Evolutionary conservation across 805 yeast genomes (phyloP), one percentile per base, ranked within the genome.

Genomic region (Jamesozyma spencerorum): DNA sequence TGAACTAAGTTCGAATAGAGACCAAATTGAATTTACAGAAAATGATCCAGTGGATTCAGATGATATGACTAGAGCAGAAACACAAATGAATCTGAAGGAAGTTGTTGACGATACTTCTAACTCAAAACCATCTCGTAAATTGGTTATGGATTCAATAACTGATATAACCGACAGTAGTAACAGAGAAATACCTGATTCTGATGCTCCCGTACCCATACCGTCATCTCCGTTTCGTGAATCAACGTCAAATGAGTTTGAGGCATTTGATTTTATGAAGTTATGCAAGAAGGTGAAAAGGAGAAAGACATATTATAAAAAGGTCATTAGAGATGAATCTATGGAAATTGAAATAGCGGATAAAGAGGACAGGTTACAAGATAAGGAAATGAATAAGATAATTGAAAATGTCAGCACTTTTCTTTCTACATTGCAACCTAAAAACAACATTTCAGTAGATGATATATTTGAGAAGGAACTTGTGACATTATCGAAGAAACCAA

Each of bases 261-360:
- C 51, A 2, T 55, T 55, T 38, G 55, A 52, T 26, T 46, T 58
- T 34, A 30, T 57, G n/a, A 51, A 52, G 34, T 43, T 44, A 17
- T 34, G 40, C 17, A 40, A 44, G n/a, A 36, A 32, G 12, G 40
- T 29, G 2, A 50, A 42, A 18, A 44, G 36, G 30, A 49, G 50
- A 31, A 53, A 42, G 36, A 55, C 40, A 20, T 47, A 20, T 22
- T 14, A 32, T 46, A 36, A 31, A 20, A 39, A 37, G 15, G 31
- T 30, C n/a, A 18, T 31, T 10, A 26, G 18, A 10, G 29, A 31
- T 37, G 40, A 38, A 19, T 8, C 35, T 14, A n/a, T 36, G 7
- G 11, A 19, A 14, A 18, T 33, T 4, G 24, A 31, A 5, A 26
- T 19, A 11, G 14, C 13, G 20, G 15, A 17, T 14, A 30, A 18